Evolutionary conservation across 345 rosid genomes (phyloP).

Genomic region (Salix koriyanagi): DNA sequence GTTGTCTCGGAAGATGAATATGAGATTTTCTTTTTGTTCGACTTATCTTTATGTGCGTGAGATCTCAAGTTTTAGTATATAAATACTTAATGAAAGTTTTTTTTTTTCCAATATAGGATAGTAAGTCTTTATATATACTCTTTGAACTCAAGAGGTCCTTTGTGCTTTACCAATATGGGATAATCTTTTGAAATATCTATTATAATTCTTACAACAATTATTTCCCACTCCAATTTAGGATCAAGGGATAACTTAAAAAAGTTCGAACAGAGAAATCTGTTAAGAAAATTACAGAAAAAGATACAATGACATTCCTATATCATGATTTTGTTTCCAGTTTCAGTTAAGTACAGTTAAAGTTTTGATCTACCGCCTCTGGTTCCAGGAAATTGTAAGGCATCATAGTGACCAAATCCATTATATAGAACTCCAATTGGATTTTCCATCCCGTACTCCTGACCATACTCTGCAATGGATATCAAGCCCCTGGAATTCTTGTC

Average conservation of each 20-base stretch:
- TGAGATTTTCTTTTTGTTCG: too few species aligned
- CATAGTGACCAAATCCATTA: constrained; percentile 92
- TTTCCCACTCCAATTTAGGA: neutral
- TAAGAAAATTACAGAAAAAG: neutral
- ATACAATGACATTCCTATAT: neutral
- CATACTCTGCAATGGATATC: constrained; percentile 80
- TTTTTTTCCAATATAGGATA: too few species aligned
- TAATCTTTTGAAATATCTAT: too few species aligned
- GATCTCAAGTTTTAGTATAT: too few species aligned
- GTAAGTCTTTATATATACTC: too few species aligned
- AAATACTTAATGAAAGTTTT: too few species aligned
- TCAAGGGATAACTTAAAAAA: neutral
- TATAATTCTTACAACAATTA: too few species aligned
- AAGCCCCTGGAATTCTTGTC: constrained; percentile 72
- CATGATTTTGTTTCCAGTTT: neutral
- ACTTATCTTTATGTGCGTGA: too few species aligned
- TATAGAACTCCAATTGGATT: constrained; percentile 75
- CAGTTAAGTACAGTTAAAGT: constrained; percentile 23
- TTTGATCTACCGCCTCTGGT: constrained; percentile 34
- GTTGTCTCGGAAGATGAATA: too few species aligned
- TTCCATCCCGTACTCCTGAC: constrained; percentile 77
- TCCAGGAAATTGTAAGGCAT: constrained; percentile 59
- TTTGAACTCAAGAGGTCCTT: too few species aligned
- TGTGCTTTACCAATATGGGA: too few species aligned
- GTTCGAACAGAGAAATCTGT: neutral